Base-by-base conservation (phyloP, 805 yeast species). In the Candida coquimbonensis region DNA sequence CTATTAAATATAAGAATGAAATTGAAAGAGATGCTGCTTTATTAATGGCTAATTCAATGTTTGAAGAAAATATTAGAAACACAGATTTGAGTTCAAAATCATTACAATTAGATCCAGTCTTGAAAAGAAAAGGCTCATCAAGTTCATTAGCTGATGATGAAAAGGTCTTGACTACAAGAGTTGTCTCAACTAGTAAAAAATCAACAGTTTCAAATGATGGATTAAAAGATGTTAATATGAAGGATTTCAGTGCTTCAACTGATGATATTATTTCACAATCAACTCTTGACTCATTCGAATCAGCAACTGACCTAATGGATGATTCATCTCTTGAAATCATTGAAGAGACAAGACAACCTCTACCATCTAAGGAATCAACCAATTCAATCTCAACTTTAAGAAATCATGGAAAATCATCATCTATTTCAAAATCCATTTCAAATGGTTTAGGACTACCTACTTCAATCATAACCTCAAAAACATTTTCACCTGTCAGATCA, bases 21-120 rank as follows among this genome's bases (percentile, higher is more conserved):
- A 31, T 56, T 0, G 59, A 55, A 2, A 51, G 56, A 24, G 70
- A 66, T 21, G 49, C 56, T 31, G 47, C 44, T 7, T 48, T 63
- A 37, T 55, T 56, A 32, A 64, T 59, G 35, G 59, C 67, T 13
- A 55, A 66, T 24, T 63, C 57, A 11, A 36, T 65, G 44, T 66
- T 64, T 51, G 69, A 64, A 34, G 47, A 58, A 3, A 62, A 67
- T 47, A 42, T 65, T 9, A 56, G 67, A 43, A 67, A 68, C 41
- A 62, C 60, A 12, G 60, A 57, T 37, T 43, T 44, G 21, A 46
- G 49, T 7, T 38, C 55, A 0, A 52, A 47, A 6, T 46, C 46
- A 4, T 52, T 65, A 26, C 56, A 54, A 17, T 48, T 63, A 24
- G 53, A 52, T 34, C 60, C 63, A 4, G 45, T 26, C 2, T 26